Evolutionary conservation across 495 filamentous ascomycete genomes (phyloP).

Genomic region (Lindgomyces ingoldianus): DNA sequence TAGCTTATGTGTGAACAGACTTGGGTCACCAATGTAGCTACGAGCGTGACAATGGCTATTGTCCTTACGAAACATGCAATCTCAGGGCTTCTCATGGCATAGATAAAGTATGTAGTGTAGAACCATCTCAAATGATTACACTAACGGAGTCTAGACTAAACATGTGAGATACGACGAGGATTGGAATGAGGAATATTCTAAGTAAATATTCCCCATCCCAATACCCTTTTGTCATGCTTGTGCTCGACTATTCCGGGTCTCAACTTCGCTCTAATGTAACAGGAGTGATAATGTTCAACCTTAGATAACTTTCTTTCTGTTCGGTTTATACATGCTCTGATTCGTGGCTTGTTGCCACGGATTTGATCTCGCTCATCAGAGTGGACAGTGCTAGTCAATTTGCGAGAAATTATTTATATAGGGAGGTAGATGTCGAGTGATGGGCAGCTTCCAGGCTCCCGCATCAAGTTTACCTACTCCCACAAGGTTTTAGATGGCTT

Average conservation of each 20-base stretch:
- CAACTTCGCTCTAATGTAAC: background rate
- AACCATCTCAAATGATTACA: background rate
- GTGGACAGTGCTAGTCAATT: background rate
- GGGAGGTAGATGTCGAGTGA: background rate
- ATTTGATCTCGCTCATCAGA: background rate
- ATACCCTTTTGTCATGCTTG: background rate
- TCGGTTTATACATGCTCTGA: background rate
- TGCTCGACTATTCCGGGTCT: background rate
- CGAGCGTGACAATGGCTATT: slow-evolving; percentile 26
- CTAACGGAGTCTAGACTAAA: slow-evolving; percentile 5
- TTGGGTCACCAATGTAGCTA: slow-evolving; percentile 27
- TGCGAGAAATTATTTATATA: background rate
- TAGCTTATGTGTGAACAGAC: slow-evolving; percentile 5
- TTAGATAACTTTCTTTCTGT: background rate
- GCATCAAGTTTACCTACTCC: background rate
- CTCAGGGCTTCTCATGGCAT: slow-evolving; percentile 21
- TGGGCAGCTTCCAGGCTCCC: background rate
- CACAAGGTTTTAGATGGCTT: too few species aligned
- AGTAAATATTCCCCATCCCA: background rate
- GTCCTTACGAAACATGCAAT: slow-evolving; percentile 21
- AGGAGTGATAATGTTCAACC: background rate
- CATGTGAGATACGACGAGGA: slow-evolving; percentile 14
- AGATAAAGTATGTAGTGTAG: slow-evolving; percentile 14
- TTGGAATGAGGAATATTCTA: slow-evolving; percentile 13
- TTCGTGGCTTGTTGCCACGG: background rate